Conservation (phyloP, 1,139 yeast genomes). For the Meyerozyma elateridarum region DNA sequence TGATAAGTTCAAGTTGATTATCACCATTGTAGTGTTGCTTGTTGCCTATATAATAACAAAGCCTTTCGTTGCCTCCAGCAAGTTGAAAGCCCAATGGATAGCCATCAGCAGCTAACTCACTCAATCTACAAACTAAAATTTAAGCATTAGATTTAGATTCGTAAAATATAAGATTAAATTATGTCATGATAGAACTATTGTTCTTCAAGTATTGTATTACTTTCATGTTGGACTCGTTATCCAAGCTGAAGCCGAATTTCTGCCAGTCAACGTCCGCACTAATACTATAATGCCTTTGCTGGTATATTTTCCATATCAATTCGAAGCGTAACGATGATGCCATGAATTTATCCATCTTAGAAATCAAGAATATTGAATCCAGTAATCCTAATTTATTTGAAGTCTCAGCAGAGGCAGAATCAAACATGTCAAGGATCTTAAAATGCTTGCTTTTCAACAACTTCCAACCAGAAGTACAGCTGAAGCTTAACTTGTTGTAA, state of each 20-base stretch:
- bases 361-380: constrained; percentile 27
- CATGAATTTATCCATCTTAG: constrained; percentile 34
- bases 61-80: constrained; percentile 56
- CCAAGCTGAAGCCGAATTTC: constrained; percentile 23
- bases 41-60: constrained; percentile 40
- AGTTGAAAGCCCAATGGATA: constrained; percentile 35
- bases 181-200: constrained; percentile 16
- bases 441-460: constrained; percentile 24
- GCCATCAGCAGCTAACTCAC: constrained; percentile 13
- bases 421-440: constrained; percentile 28
- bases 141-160: constrained; percentile 4
- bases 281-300: constrained; percentile 10
- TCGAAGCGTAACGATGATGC: constrained; percentile 39
- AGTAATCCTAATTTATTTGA: constrained; percentile 4
- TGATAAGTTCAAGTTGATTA: constrained; percentile 58
- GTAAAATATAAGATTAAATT: constrained; percentile 6
- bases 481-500: constrained; percentile 19
- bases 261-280: constrained; percentile 23
- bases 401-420: constrained; percentile 16
- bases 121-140: constrained; percentile 1
- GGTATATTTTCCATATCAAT: constrained; percentile 38
- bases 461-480: constrained; percentile 21
- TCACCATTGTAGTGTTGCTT: constrained; percentile 54
- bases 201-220: constrained; percentile 11
- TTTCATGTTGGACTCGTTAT: constrained; percentile 9